Percentiles rank a stretch among this genome's conserved stretches.
phyloP scores from a whole-genome alignment of 768 basidiomycete genomes.

The Phylloporus sp. region DNA sequence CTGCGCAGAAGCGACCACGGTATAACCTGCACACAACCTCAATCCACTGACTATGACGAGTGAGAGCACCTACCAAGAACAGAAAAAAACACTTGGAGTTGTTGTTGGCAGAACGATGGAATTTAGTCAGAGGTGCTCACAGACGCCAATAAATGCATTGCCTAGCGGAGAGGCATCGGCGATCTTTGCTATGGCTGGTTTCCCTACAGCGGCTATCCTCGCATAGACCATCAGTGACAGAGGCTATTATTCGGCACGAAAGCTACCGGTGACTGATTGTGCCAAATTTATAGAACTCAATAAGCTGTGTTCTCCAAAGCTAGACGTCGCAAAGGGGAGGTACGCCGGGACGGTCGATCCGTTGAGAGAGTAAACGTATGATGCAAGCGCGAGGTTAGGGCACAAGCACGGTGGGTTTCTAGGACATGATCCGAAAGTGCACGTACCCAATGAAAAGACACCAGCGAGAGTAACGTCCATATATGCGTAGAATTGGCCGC shows the following conservation, averaged over 20 bases:
- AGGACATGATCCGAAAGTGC: no score
- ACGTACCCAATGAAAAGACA: slow-evolving; percentile 56
- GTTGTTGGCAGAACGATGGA: background rate
- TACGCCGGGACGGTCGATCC: slow-evolving; percentile 68
- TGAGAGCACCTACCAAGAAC: slow-evolving; percentile 45
- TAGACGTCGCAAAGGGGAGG: slow-evolving; percentile 53
- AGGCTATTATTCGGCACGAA: background rate
- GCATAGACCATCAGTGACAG: no score
- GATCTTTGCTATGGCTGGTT: slow-evolving; percentile 71
- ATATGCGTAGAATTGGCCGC: slow-evolving; percentile 50
- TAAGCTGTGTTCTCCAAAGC: slow-evolving; percentile 50
- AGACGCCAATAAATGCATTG: slow-evolving; percentile 53
- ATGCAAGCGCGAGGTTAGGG: slow-evolving; percentile 55
- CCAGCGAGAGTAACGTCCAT: slow-evolving; percentile 55
- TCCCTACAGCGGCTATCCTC: slow-evolving; percentile 43
- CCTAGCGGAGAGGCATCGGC: slow-evolving; percentile 69
- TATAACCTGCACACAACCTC: slow-evolving; percentile 37
- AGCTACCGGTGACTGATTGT: slow-evolving; percentile 51
- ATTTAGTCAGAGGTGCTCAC: slow-evolving; percentile 39
- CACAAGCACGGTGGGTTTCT: no score
- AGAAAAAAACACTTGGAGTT: slow-evolving; percentile 51
- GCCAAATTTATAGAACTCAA: slow-evolving; percentile 53
- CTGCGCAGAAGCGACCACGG: slow-evolving; percentile 49
- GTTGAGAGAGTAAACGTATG: slow-evolving; percentile 77
- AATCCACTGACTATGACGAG: background rate